Percentiles rank a stretch among this genome's conserved stretches.
Conservation (phyloP, 139 green algal genomes). For the Volvox reticuliferus region DNA sequence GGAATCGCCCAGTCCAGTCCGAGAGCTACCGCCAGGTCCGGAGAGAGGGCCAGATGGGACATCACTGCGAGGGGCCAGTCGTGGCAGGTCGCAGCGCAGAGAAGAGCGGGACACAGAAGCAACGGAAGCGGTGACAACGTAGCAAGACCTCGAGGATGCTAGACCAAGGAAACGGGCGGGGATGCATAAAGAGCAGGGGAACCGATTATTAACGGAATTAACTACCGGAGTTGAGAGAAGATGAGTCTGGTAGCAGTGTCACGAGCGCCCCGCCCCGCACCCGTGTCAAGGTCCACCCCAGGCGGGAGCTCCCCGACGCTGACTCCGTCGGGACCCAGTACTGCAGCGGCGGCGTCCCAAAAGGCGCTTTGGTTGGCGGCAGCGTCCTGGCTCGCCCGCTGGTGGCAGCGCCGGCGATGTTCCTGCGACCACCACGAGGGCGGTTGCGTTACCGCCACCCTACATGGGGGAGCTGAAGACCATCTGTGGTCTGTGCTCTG, state of each 20-base stretch:
- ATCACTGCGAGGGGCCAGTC: constrained; percentile 16
- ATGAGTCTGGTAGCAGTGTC: too few species aligned
- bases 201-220: too few species aligned
- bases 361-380: too few species aligned
- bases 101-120: neutral
- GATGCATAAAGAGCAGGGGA: too few species aligned
- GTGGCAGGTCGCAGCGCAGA: too few species aligned
- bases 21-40: constrained; percentile 26
- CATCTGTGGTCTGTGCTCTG: too few species aligned
- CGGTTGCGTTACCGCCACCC: too few species aligned
- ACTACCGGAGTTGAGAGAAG: too few species aligned
- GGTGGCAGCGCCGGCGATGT: constrained; percentile 39
- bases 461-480: too few species aligned
- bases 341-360: neutral
- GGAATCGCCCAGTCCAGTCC: constrained; percentile 31
- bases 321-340: constrained; percentile 54
- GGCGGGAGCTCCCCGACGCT: constrained; percentile 73
- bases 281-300: constrained; percentile 56
- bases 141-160: too few species aligned
- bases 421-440: constrained; percentile 40
- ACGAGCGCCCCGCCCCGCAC: neutral
- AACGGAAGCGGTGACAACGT: neutral
- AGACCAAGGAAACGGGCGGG: too few species aligned
- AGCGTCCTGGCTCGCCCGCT: too few species aligned
- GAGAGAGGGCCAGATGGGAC: constrained; percentile 6